Evolutionary conservation across 2,329 filamentous ascomycete genomes (phyloP), one percentile per base, ranked within the genome.

Genomic region (Colletotrichum shisoi): DNA sequence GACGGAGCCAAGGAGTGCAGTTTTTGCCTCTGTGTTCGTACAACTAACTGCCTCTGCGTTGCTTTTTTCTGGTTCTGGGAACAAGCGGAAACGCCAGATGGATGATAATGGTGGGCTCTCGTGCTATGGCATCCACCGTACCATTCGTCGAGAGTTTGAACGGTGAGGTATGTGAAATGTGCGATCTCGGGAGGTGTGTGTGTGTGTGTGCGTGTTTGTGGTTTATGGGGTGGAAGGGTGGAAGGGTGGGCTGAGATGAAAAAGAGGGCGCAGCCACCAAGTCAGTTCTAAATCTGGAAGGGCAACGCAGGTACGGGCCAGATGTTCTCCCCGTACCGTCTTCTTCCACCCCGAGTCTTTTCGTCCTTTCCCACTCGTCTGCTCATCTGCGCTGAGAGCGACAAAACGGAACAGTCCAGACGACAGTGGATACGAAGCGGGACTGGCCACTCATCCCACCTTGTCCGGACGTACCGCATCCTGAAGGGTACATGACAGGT

Each of bases 1-100:
- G 48, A 31, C 48, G 27, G 48, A 37, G 17, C 48, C 19, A 27
- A 19, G 27, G 48, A 37, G 48, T 37, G 19, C 27, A 15, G 48
- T 11, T 34, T 31, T 34, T 34, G 7, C 48, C 24, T 51, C 48
- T 34, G 17, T 11, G 27, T 73, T 77, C 76, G 31, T 34, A 34
- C 31, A 34, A 8, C 27, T 49, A 34, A 8, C 27, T 49, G 46
- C 27, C 46, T 49, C 13, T 31, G 46, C 24, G 46, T 24, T 31
- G 46, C 17, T 49, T 49, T 24, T 27, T 80, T 78, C n/a, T 80
- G 79, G 60, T 42, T 52, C 59, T 57, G 52, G 53, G 79, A 77
- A 77, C 76, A 79, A 78, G 75, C 73, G 75, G 76, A 77, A 79
- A 79, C 75, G 77, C 78, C 75, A 78, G 76, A 79, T 76, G 77